Evolutionary conservation across 2,329 filamentous ascomycete genomes (phyloP), one percentile per base, ranked within the genome.

Genomic region (Sarocladium oryzae): DNA sequence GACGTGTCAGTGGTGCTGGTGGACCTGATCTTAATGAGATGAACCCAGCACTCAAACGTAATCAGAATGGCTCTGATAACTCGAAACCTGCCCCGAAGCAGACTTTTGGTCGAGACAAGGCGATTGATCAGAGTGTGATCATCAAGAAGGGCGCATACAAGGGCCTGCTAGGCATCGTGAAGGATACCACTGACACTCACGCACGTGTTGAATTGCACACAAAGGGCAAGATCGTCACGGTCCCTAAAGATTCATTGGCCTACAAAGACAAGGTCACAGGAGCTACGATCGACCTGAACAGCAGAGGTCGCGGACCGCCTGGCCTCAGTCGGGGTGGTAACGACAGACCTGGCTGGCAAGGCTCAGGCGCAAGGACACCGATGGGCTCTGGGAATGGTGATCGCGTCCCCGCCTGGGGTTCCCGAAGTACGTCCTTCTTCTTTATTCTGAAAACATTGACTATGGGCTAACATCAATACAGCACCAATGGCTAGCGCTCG

Each of bases 121-220:
- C 93, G 24, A 84, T 97, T 56, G 91, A 91, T 38, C 92, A 96
- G 71, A 96, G 90, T 1, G 90, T 97, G 40, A 89, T 86, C 49
- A 87, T 97, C 62, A 82, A 85, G 52, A 89, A 86, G 63, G 93
- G 93, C 24, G 84, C 86, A 20, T 90, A 92, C 74, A 99, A 99
- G 70, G 92, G 92, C 52, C 77, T 96, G 38, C 75, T 97, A 37
- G 93, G 93, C 60, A 95, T 96, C 57, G 91, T 99, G 60, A 96
- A 96, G 65, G 92, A 97, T 64, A 87, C 92, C 1, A 95, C 89
- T 6, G 91, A 95, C 60, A 81, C 81, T 3, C 82, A 87, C 61
- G 92, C 89, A 26, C 86, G 91, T 56, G 87, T 99, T 37, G 93
- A 99, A 69, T 74, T 99, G 35, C 92, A 97, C 65, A 91, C 91